Evolutionary conservation across 345 rosid species (phyloP), one percentile per base, ranked within the genome.

Genomic region (Leavenworthia alabamica): DNA sequence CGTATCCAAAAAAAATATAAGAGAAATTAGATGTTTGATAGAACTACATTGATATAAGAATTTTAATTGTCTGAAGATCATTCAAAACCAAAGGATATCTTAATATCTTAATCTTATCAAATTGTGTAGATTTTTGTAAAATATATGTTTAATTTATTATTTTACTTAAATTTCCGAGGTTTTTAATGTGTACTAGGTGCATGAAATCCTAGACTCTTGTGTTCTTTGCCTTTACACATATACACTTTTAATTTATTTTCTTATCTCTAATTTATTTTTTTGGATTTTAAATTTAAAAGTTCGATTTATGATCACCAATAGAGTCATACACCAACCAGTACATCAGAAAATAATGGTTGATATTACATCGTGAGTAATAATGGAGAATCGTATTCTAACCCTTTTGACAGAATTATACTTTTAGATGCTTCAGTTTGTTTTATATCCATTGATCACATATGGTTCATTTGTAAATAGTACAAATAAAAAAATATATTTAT

Each of bases 301-400:
- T n/a, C n/a, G n/a, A n/a, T n/a, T n/a, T n/a, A n/a, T n/a, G n/a
- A n/a, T n/a, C n/a, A n/a, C n/a, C n/a, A n/a, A n/a, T n/a, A n/a
- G n/a, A n/a, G n/a, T n/a, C n/a, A n/a, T n/a, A n/a, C n/a, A n/a
- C n/a, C n/a, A n/a, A 20, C 22, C 22, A 20, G 22, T 20, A 20
- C 22, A 20, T 52, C 26, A 35, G 7, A 26, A 69, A 61, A 60
- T 19, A 55, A 46, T 55, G 68, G 74, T 70, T 69, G 55, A 70
- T 31, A 39, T 4, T 62, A 31, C 64, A 55, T 70, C 50, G 64
- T 62, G 69, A 47, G 29, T 8, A 26, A 55, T 62, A 70, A 62
- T 54, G 63, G 68, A 28, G 74, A 62, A 70, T 70, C 74, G 13
- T 55, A 62, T 70, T 62, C 74, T 55, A 54, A 54, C 46, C 11